A percentile compares a stretch with the other conserved stretches of the same genome.
Conservation (phyloP, 306 rosid species). For the Phaseolus lunatus region DNA sequence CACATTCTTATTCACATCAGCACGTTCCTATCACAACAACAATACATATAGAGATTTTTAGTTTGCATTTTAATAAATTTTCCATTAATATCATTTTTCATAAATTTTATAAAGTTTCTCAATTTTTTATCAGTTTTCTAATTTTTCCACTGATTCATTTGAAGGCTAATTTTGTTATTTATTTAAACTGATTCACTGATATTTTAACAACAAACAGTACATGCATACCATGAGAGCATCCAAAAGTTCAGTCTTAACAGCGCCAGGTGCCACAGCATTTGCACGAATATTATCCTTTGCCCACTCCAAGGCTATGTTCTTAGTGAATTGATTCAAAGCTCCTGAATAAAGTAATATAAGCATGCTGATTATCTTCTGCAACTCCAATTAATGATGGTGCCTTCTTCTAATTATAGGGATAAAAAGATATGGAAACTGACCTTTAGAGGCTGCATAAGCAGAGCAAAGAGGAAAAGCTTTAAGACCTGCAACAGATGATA, state of each 20-base stretch:
- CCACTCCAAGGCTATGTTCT: slow-evolving; percentile 17
- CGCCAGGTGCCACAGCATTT: slow-evolving; percentile 23
- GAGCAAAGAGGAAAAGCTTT: slow-evolving; percentile 51
- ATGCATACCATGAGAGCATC: not conserved
- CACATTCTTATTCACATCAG: not conserved
- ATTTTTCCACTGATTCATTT: too few species aligned
- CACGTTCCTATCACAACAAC: not conserved
- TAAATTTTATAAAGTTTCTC: too few species aligned
- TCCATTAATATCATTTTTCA: too few species aligned
- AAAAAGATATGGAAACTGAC: slow-evolving; percentile 25
- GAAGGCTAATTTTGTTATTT: too few species aligned
- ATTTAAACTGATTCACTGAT: too few species aligned
- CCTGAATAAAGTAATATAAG: slow-evolving; percentile 45
- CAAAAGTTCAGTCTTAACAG: not conserved
- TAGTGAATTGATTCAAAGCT: slow-evolving; percentile 64
- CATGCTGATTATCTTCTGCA: not conserved
- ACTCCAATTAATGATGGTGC: not conserved
- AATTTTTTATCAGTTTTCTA: too few species aligned
- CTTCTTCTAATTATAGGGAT: not conserved
- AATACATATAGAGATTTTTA: not conserved
- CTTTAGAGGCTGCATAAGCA: slow-evolving; percentile 70
- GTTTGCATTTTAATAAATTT: too few species aligned
- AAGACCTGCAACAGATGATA: slow-evolving; percentile 37
- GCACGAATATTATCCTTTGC: slow-evolving; percentile 30
- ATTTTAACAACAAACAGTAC: not conserved